phyloP scores from a whole-genome alignment of 805 yeast species.

The Peterozyma toletana region DNA sequence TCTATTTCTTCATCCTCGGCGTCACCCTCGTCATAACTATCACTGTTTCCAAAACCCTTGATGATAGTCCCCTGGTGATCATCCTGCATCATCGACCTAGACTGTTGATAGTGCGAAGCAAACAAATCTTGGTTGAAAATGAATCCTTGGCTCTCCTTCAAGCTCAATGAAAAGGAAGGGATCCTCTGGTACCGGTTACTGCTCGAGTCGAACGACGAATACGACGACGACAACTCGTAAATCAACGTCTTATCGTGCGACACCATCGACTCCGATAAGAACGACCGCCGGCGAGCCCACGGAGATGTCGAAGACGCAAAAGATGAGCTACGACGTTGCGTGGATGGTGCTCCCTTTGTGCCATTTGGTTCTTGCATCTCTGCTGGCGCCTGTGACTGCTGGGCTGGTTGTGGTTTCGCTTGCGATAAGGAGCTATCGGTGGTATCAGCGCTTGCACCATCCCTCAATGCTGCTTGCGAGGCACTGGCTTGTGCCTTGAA shows the following conservation, averaged over 20 bases:
- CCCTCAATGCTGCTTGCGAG: too few relatives aligned
- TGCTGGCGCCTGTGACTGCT: not conserved
- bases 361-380: not conserved
- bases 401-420: not conserved
- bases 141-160: conserved; percentile 67
- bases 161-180: conserved; percentile 34
- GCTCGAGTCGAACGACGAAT: conserved; percentile 19
- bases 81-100: conserved; percentile 29
- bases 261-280: conserved; percentile 50
- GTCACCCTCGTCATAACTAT: not conserved
- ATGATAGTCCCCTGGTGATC: conserved; percentile 15
- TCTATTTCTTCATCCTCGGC: not conserved
- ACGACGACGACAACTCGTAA: conserved; percentile 35
- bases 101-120: conserved; percentile 65
- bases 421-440: not conserved
- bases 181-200: conserved; percentile 11
- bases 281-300: conserved; percentile 48
- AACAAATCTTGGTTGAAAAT: conserved; percentile 71
- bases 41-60: conserved; percentile 8
- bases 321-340: conserved; percentile 15
- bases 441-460: not conserved
- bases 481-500: too few relatives aligned
- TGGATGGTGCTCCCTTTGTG: not conserved
- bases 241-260: conserved; percentile 46
- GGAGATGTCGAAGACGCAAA: conserved; percentile 37